Percentiles rank a stretch among this genome's conserved stretches.
phyloP scores from a whole-genome alignment of 495 filamentous ascomycete genomes.

The Cryomyces antarcticus region DNA sequence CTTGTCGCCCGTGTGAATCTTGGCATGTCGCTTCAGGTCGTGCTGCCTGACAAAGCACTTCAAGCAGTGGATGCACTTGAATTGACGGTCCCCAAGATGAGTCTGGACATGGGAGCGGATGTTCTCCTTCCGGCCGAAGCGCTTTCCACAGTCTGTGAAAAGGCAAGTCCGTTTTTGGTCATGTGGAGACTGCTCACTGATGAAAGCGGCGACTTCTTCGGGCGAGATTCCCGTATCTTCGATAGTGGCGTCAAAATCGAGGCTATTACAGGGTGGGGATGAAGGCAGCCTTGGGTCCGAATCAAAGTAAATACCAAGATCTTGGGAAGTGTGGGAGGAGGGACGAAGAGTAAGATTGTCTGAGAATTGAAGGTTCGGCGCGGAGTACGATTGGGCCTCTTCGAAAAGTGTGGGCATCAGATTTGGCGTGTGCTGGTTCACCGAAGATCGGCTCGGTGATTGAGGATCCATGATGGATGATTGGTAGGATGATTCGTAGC shows the following conservation, averaged over 20 bases:
- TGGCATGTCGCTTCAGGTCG: slow-evolving; percentile 88
- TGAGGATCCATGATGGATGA: slow-evolving; percentile 10
- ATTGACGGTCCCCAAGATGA: slow-evolving; percentile 87
- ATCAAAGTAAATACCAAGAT: slow-evolving; percentile 3
- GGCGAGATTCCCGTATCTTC: slow-evolving; percentile 60
- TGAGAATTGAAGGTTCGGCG: too few relatives aligned
- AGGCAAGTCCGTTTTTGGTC: slow-evolving; percentile 75
- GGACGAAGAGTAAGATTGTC: slow-evolving; percentile 14
- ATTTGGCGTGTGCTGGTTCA: too few relatives aligned
- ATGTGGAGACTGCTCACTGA: slow-evolving; percentile 52
- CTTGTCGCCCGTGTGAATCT: slow-evolving; percentile 87
- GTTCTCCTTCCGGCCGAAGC: slow-evolving; percentile 87
- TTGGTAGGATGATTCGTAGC: slow-evolving; percentile 19
- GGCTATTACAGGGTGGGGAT: slow-evolving; percentile 3
- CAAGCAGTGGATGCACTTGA: slow-evolving; percentile 65
- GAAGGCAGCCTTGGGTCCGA: slow-evolving; percentile 1
- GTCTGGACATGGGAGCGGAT: slow-evolving; percentile 96
- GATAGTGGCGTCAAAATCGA: slow-evolving; percentile 17
- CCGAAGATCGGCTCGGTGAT: slow-evolving; percentile 10
- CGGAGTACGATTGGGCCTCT: too few relatives aligned
- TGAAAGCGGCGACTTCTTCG: slow-evolving; percentile 73
- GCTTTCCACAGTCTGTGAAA: slow-evolving; percentile 59
- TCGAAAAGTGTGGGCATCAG: too few relatives aligned
- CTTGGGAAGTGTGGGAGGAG: slow-evolving; percentile 30
- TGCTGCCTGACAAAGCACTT: slow-evolving; percentile 95